Evolutionary conservation across 768 basidiomycete species (phyloP).

Genomic region (Steccherinum ochraceum): DNA sequence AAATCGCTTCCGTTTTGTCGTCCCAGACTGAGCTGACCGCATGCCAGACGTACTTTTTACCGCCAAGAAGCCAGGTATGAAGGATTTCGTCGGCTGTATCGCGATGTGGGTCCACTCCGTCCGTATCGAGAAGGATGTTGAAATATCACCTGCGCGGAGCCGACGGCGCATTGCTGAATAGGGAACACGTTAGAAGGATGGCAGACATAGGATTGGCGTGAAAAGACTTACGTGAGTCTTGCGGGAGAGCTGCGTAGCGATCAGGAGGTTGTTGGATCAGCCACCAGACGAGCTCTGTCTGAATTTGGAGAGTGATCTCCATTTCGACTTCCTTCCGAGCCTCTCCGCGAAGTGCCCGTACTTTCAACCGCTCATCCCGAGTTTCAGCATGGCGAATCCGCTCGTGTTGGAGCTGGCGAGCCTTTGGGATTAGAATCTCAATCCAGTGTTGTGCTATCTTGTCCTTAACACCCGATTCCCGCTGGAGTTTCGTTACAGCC

Average conservation of each 20-base stretch:
- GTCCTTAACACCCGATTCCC: constrained; percentile 33
- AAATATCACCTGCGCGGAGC: constrained; percentile 5
- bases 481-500: constrained; percentile 24
- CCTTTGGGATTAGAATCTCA: constrained; percentile 20
- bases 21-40: constrained; percentile 26
- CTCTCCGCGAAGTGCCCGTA: background rate
- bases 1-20: constrained; percentile 19
- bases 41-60: constrained; percentile 39
- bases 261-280: constrained; percentile 1
- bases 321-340: background rate
- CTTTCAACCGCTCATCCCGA: background rate
- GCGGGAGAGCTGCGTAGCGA: background rate
- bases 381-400: background rate
- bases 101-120: background rate
- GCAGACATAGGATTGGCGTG: no score
- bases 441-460: constrained; percentile 32
- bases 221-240: constrained; percentile 1
- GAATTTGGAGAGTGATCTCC: constrained; percentile 11
- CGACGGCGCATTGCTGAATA: constrained; percentile 2
- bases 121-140: constrained; percentile 2
- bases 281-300: constrained; percentile 12
- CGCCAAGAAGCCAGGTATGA: constrained; percentile 37
- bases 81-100: constrained; percentile 30
- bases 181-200: background rate
- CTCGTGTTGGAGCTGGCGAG: background rate